These are phyloP conservation scores for Alternaria viburni DNA, from an alignment of 2,329 filamentous ascomycete genomes.

Conservation along the genomic window DNA sequence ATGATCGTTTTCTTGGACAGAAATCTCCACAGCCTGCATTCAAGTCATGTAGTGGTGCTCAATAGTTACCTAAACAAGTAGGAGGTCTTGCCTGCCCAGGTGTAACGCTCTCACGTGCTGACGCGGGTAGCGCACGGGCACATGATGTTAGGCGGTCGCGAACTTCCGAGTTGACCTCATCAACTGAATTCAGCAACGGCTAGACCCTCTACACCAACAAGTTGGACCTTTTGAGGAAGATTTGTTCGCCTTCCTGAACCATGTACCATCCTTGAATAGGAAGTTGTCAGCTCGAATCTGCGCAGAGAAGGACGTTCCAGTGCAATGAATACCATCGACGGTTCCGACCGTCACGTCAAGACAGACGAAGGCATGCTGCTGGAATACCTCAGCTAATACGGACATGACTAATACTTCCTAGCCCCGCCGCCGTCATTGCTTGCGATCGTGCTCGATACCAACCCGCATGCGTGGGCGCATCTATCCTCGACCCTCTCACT, in stretches of 20 bases:
- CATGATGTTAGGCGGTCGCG: conserved; percentile 11
- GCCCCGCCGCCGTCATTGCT: conserved; percentile 78
- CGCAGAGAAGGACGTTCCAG: neutral
- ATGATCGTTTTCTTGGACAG: neutral
- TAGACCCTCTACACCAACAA: neutral
- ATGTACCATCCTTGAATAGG: neutral
- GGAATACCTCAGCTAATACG: neutral
- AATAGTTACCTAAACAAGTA: too few relatives aligned
- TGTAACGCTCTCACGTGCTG: conserved; percentile 11
- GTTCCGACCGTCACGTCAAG: conserved; percentile 55
- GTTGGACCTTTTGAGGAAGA: neutral
- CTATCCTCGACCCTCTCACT: conserved; percentile 77
- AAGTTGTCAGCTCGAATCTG: neutral
- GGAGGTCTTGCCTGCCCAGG: neutral
- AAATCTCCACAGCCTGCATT: neutral
- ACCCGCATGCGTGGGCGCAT: conserved; percentile 90
- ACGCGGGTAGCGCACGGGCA: conserved; percentile 14
- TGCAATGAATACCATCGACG: conserved; percentile 70
- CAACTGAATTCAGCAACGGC: neutral
- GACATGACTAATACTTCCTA: conserved; percentile 30
- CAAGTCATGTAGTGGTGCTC: neutral
- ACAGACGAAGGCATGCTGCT: conserved; percentile 40
- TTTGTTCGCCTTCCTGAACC: neutral
- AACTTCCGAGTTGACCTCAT: conserved; percentile 13
- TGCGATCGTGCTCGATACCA: conserved; percentile 92